A percentile compares a stretch with the other conserved stretches of the same genome.
Conservation (phyloP, 768 basidiomycete species). For the Russula earlei region DNA sequence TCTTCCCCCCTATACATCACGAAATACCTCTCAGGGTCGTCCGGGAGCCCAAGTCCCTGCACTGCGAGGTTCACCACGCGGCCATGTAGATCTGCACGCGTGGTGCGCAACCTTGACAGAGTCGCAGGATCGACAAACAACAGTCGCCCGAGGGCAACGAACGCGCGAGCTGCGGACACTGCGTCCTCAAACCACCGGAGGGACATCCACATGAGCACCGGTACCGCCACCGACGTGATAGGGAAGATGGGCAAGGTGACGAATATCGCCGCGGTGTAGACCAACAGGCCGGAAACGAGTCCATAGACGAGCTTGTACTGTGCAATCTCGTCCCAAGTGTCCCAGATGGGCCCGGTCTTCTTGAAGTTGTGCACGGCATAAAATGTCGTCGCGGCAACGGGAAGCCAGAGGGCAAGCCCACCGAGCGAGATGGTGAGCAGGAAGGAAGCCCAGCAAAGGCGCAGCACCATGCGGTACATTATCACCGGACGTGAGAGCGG, state of each 20-base stretch:
- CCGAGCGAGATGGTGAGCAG: slow-evolving; percentile 61
- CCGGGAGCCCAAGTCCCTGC: slow-evolving; percentile 48
- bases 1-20: slow-evolving; percentile 47
- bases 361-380: slow-evolving; percentile 68
- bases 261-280: slow-evolving; percentile 47
- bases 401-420: slow-evolving; percentile 75
- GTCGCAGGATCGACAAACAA: slow-evolving; percentile 51
- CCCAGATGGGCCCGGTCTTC: slow-evolving; percentile 72
- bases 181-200: slow-evolving; percentile 85
- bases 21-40: slow-evolving; percentile 62
- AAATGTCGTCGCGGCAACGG: slow-evolving; percentile 63
- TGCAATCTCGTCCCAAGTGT: slow-evolving; percentile 85
- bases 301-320: slow-evolving; percentile 85
- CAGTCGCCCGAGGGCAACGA: slow-evolving; percentile 50
- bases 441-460: slow-evolving; percentile 52
- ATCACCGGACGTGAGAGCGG: slow-evolving; percentile 48
- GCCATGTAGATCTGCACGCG: slow-evolving; percentile 48
- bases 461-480: slow-evolving; percentile 53
- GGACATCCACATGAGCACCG: slow-evolving; percentile 80
- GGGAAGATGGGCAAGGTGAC: slow-evolving; percentile 54
- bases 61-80: slow-evolving; percentile 60
- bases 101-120: slow-evolving; percentile 43
- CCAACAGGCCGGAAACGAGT: slow-evolving; percentile 58
- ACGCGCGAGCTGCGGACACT: slow-evolving; percentile 69
- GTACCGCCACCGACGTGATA: slow-evolving; percentile 52